Conservation (phyloP, 371 early-diverging fungal species). For the Apophysomyces sp. region DNA sequence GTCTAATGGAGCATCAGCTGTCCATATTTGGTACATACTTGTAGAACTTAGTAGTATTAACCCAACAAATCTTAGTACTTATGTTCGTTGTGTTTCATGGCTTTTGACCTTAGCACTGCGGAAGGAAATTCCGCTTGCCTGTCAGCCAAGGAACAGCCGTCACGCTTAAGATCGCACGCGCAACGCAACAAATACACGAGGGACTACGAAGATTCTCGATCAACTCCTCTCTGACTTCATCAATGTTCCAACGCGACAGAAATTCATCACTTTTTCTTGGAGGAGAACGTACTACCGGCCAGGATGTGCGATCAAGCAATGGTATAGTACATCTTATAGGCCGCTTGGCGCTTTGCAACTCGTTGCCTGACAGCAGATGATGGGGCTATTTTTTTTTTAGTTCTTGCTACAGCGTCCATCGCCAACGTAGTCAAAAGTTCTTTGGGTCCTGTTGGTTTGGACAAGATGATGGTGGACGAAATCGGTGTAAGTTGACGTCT, state of each 20-base stretch:
- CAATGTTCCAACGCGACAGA: constrained; percentile 42
- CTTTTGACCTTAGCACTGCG: too few relatives aligned
- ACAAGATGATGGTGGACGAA: constrained; percentile 99
- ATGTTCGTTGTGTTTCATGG: too few relatives aligned
- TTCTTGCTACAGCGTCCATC: constrained; percentile 79
- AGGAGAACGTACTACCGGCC: constrained; percentile 92
- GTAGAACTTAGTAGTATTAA: not conserved
- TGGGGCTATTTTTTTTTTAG: constrained; percentile 25
- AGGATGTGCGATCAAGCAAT: constrained; percentile 94
- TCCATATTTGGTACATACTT: too few relatives aligned
- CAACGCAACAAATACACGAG: not conserved
- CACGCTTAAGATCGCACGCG: not conserved
- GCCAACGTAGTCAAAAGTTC: constrained; percentile 99
- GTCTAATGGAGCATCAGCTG: too few relatives aligned
- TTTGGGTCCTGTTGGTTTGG: constrained; percentile 99
- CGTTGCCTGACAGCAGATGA: not conserved
- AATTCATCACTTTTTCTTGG: constrained; percentile 71
- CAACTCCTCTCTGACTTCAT: constrained; percentile 2
- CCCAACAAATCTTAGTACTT: not conserved
- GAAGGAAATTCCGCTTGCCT: too few relatives aligned
- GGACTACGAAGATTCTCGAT: constrained; percentile 1
- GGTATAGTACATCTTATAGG: constrained; percentile 56
- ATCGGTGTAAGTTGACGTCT: constrained; percentile 80
- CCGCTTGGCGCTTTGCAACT: not conserved
- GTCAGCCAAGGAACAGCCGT: not conserved